Base-by-base conservation (phyloP, 257 asterid genomes). In the Nicotiana paniculata region DNA sequence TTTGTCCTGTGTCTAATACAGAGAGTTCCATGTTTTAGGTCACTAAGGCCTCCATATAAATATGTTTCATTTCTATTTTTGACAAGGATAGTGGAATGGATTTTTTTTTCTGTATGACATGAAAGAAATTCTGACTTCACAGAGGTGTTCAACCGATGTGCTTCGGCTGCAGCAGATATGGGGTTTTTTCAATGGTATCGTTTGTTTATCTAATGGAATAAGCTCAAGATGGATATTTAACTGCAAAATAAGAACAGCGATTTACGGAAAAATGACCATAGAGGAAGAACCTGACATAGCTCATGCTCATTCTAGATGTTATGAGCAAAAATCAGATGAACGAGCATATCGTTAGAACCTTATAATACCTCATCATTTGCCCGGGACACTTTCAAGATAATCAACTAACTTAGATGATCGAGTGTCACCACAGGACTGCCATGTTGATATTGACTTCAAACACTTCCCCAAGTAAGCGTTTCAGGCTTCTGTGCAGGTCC, bases 361-460 rank as follows among this genome's bases (percentile, higher is more conserved):
- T 32, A 32, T 32, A 51, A 28, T 83, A 87, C 88, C 82, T 53
- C 32, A n/a, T 82, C 79, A 58, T 35, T 77, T 21, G 57, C 53
- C 66, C 55, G 28, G 35, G 4, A 2, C 33, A 32, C 76, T 83
- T 64, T 81, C 82, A 58, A 86, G 90, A 76, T 28, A 68, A 43
- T 85, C 83, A 81, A 76, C 64, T n/a, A 86, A 74, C 87, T 63
- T 88, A 13, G 91, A 79, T 39, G 82, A 0, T 58, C 87, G 83
- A 75, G 37, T 46, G 35, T 81, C 76, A 54, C 81, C 79, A 48
- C 84, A 18, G 54, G 69, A 67, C 75, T 82, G 33, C 89, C 89
- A 86, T 86, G 87, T 74, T 86, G 85, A 72, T 64, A 64, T 16
- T 83, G 85, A 81, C 90, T 88, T 65, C 91, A 83, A 77, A 80